Percentiles rank a stretch among this genome's conserved stretches.
phyloP scores from a whole-genome alignment of 2,329 filamentous ascomycete species.

The Calonectria fujianensis region DNA sequence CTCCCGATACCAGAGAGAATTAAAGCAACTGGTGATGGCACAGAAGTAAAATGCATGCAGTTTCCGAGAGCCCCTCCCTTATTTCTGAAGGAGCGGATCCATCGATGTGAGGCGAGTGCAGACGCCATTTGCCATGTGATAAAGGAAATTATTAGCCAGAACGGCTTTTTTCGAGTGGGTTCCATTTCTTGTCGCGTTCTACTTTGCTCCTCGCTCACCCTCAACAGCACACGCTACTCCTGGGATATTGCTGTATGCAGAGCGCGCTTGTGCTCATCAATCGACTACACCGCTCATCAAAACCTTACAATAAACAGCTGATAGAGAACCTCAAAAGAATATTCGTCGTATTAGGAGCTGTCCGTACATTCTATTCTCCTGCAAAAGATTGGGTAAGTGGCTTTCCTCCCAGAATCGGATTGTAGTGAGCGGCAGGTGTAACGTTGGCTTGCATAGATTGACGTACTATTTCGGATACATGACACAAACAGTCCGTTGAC shows the following conservation, averaged over 20 bases:
- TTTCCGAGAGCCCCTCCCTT: constrained; percentile 32
- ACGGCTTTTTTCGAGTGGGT: constrained; percentile 28
- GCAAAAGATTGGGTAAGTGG: constrained; percentile 28
- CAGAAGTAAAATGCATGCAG: constrained; percentile 20
- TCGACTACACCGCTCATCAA: constrained; percentile 18
- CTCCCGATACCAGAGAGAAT: constrained; percentile 29
- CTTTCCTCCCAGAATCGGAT: neutral
- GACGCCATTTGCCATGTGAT: constrained; percentile 35
- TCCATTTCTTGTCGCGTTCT: neutral
- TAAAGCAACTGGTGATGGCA: neutral
- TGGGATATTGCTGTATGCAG: constrained; percentile 33
- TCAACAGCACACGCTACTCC: constrained; percentile 22
- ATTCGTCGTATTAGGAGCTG: constrained; percentile 17
- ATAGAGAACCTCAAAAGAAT: constrained; percentile 24
- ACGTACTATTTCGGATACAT: constrained; percentile 20
- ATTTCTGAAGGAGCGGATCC: constrained; percentile 36
- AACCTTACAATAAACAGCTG: constrained; percentile 17
- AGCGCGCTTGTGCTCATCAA: constrained; percentile 26
- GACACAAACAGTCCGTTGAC: constrained; percentile 19
- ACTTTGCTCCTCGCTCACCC: neutral
- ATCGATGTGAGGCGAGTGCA: constrained; percentile 39
- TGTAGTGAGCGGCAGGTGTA: neutral
- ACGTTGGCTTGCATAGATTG: neutral
- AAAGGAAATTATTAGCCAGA: constrained; percentile 16
- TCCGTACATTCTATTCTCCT: constrained; percentile 20